Evolutionary conservation across 73 alveolate genomes (phyloP).

Genomic region (Paramecium caudatum): DNA sequence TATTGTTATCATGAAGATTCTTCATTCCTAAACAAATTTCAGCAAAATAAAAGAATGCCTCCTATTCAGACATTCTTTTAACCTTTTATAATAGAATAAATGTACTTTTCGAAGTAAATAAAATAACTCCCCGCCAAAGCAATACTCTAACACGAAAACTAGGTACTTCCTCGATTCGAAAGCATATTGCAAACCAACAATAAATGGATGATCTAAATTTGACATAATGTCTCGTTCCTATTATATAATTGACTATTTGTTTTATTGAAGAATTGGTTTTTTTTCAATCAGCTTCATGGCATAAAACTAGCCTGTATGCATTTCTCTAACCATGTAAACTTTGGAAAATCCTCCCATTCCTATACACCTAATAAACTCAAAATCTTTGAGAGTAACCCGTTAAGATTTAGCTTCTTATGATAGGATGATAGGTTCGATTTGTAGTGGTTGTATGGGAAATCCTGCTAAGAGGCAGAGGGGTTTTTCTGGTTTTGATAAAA

Average conservation of each 20-base stretch:
- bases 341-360: constrained; percentile 72
- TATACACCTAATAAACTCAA: constrained; percentile 66
- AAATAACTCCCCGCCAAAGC: constrained; percentile 87
- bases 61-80: constrained; percentile 83
- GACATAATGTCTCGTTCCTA: constrained; percentile 90
- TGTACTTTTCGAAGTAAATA: constrained; percentile 76
- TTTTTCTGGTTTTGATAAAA: constrained; percentile 58
- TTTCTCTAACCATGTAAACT: constrained; percentile 67
- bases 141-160: constrained; percentile 91
- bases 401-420: constrained; percentile 27
- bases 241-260: constrained; percentile 70
- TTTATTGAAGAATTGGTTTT: constrained; percentile 56
- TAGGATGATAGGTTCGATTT: constrained; percentile 19
- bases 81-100: constrained; percentile 63
- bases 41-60: constrained; percentile 81
- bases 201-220: constrained; percentile 89
- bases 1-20: constrained; percentile 80
- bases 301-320: constrained; percentile 54
- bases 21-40: constrained; percentile 85
- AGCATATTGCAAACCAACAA: constrained; percentile 89
- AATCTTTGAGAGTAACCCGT: constrained; percentile 55
- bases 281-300: constrained; percentile 64
- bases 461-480: constrained; percentile 23
- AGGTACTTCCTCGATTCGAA: constrained; percentile 89
- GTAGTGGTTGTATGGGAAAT: constrained; percentile 19